Base-by-base conservation (phyloP, 106 monocot species). In the Iris macrosiphon region DNA sequence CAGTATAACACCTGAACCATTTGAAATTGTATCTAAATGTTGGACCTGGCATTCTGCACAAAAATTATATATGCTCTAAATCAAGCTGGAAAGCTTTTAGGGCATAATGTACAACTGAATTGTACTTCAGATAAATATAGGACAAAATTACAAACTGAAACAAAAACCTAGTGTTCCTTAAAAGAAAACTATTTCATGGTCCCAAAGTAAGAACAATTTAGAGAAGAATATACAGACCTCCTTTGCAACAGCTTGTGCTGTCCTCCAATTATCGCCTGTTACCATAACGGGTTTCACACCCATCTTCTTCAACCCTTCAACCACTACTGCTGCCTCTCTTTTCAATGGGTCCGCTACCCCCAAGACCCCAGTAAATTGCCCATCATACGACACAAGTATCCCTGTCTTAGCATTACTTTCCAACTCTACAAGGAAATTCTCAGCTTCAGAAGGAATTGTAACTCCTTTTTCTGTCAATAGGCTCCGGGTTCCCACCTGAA, bases 251-350 rank as follows among this genome's bases (percentile, higher is more conserved):
- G 96, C 96, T 21, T 57, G 68, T 17, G 96, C 96, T 8, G 86
- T 89, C 31, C 89, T 74, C 82, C 77, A 80, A 49, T 96, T 96
- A 65, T 96, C 96, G n/a, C 96, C 96, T 18, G 96, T 96, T 27
- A 96, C 70, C 86, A 96, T 96, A 29, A 96, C 77, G 1, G 89
- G 77, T 50, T 64, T 49, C 37, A 90, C 55, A 4, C 86, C 86
- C 96, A 96, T 83, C 55, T 78, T 90, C 60, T 72, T 86, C 14
- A 96, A 55, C 25, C 86, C 89, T 80, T 89, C 79, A 2, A 96
- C 46, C 9, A 96, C 96, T 52, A 86, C 83, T 9, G 83, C 74
- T n/a, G 96, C 96, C 50, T 96, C 96, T 67, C 89, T 76, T 62
- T 90, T 96, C 53, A 96, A 47, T 40, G 89, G 86, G 75, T 96